Evolutionary conservation across 139 green algal genomes (phyloP).

Genomic region (Picochlorum sp.): DNA sequence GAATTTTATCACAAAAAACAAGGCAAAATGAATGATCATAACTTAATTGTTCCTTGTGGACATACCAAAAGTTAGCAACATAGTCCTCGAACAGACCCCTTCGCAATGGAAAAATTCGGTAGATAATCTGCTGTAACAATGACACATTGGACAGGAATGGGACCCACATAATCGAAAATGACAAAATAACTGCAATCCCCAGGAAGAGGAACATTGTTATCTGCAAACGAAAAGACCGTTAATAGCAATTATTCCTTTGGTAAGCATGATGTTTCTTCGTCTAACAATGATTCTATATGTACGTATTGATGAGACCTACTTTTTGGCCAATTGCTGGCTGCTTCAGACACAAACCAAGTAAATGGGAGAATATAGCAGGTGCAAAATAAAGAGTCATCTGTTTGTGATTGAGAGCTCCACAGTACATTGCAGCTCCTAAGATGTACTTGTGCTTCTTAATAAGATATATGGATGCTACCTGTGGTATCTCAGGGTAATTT

Average conservation of each 20-base stretch:
- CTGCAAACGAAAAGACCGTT: not conserved
- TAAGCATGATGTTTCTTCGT: not conserved
- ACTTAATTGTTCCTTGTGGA: too few relatives aligned
- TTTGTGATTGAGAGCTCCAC: constrained; percentile 85
- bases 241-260: not conserved
- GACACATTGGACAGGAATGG: constrained; percentile 43
- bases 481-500: not conserved
- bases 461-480: constrained; percentile 40
- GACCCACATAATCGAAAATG: constrained; percentile 67
- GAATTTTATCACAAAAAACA: too few relatives aligned
- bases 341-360: constrained; percentile 77
- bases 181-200: constrained; percentile 37
- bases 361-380: constrained; percentile 89
- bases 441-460: constrained; percentile 21
- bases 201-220: constrained; percentile 17
- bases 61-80: constrained; percentile 91
- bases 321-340: not conserved
- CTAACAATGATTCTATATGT: too few relatives aligned
- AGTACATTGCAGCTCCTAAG: constrained; percentile 64
- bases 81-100: constrained; percentile 96
- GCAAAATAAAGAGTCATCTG: constrained; percentile 95
- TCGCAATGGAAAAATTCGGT: constrained; percentile 68
- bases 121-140: constrained; percentile 16
- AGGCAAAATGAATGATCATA: too few relatives aligned
- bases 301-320: not conserved